Evolutionary conservation across 1,284 basidiomycete genomes (phyloP), one percentile per base, ranked within the genome.

Genomic region (Rugosomyces carneus): DNA sequence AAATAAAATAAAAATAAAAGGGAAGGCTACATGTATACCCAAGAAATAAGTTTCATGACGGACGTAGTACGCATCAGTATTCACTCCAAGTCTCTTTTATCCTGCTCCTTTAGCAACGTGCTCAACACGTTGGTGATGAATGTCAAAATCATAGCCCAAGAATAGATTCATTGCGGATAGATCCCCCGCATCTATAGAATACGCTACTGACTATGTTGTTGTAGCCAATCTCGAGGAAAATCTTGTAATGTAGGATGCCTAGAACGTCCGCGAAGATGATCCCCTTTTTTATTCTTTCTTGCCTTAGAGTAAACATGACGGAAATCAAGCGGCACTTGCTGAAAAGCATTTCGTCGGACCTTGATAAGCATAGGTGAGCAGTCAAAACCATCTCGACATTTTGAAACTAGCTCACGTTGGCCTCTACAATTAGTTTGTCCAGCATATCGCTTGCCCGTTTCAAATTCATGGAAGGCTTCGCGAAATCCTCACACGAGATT

Each of bases 381-480:
- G 6, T n/a, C 29, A 40, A 27, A 10, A 15, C 10, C 5, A n/a
- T 32, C 9, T 10, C 39, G 7, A 38, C 3, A 20, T 18, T 27
- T n/a, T 24, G 38, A 43, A 45, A 8, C 26, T 5, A 13, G 73
- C 80, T 52, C 55, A 93, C 92, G 63, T 93, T 93, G 10, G 90
- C 87, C 56, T 84, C 81, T 10, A 64, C 66, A 50, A 93, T 64
- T 32, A 94, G 66, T 50, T 74, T 68, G 58, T 91, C 84, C 42
- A 94, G 63, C 8, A 79, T 75, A 57, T 93, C 89, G 56, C 84
- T 86, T 18, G 81, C 84, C 81, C 86, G 90, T 62, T 92, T 92
- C 54, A 92, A 65, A 64, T 94, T 94, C 85, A 88, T 84, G 19
- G 79, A 72, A 1, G 81, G 74, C 54, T 79, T 73, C 2, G 81